These are phyloP conservation scores for Metschnikowia noctiluminum DNA, from an alignment of 805 yeast genomes.

Conservation along the genomic window DNA sequence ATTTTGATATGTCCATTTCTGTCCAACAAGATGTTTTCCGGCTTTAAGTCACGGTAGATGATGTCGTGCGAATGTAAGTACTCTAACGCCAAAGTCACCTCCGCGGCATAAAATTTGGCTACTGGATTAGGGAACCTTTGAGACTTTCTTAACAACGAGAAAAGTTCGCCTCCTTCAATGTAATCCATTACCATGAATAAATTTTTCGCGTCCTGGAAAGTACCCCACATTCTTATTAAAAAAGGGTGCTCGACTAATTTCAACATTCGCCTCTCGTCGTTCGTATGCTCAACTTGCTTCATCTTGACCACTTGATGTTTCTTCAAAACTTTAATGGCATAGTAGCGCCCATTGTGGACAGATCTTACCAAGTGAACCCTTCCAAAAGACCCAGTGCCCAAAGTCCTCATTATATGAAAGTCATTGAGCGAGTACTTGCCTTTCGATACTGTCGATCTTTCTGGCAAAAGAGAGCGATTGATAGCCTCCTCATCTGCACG, in stretches of 20 bases:
- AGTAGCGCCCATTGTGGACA: conserved; percentile 56
- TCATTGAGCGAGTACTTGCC: conserved; percentile 57
- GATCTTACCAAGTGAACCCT: conserved; percentile 57
- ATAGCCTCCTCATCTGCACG: conserved; percentile 16
- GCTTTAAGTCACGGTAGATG: conserved; percentile 58
- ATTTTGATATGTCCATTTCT: conserved; percentile 59
- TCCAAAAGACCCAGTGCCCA: conserved; percentile 63
- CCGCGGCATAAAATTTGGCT: conserved; percentile 63
- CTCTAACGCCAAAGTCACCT: conserved; percentile 55
- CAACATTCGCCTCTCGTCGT: conserved; percentile 59
- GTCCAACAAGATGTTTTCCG: conserved; percentile 57
- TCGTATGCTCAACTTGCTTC: conserved; percentile 64
- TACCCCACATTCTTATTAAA: conserved; percentile 65
- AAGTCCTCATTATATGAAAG: conserved; percentile 53
- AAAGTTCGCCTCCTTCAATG: conserved; percentile 62
- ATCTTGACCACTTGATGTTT: conserved; percentile 56
- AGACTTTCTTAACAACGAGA: conserved; percentile 52
- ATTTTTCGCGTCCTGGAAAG: conserved; percentile 55
- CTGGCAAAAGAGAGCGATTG: conserved; percentile 19
- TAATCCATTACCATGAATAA: conserved; percentile 64
- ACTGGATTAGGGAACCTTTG: conserved; percentile 62
- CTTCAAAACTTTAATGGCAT: conserved; percentile 57
- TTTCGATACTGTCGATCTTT: conserved; percentile 34
- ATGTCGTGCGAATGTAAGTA: conserved; percentile 58
- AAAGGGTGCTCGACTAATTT: conserved; percentile 59